A percentile compares a stretch with the other conserved stretches of the same genome.
These are phyloP conservation scores for Colletotrichum paranaense DNA, from an alignment of 2,329 filamentous ascomycete species.

Conservation along the genomic window DNA sequence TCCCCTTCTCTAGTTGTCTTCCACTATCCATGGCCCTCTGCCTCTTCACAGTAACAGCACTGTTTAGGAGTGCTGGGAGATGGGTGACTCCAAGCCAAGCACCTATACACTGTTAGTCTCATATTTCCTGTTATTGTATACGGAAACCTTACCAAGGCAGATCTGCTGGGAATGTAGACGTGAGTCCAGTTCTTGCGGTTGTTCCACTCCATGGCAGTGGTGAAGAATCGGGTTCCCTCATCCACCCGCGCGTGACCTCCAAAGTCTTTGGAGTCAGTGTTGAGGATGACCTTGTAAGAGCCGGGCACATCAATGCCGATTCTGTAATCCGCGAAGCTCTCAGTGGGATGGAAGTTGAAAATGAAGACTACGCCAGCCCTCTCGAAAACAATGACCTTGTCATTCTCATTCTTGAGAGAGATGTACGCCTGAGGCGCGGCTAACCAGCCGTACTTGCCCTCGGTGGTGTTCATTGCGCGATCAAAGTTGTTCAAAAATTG, in stretches of 20 bases:
- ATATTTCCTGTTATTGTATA: neutral
- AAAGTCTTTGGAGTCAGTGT: slow-evolving; percentile 80
- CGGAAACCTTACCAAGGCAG: slow-evolving; percentile 76
- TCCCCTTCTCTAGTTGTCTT: neutral
- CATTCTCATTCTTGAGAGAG: slow-evolving; percentile 90
- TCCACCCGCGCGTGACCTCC: slow-evolving; percentile 85
- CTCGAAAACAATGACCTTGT: slow-evolving; percentile 97
- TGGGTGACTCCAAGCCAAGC: slow-evolving; percentile 54
- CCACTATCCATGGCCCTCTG: neutral
- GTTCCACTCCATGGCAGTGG: slow-evolving; percentile 92
- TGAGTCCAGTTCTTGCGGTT: slow-evolving; percentile 90
- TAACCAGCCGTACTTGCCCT: slow-evolving; percentile 93
- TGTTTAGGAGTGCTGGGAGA: slow-evolving; percentile 40
- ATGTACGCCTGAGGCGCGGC: slow-evolving; percentile 88
- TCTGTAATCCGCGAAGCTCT: slow-evolving; percentile 92
- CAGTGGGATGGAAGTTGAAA: slow-evolving; percentile 92
- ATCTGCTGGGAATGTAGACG: slow-evolving; percentile 87
- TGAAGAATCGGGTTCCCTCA: slow-evolving; percentile 89
- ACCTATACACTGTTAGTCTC: slow-evolving; percentile 51
- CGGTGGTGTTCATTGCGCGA: slow-evolving; percentile 86
- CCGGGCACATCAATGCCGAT: slow-evolving; percentile 87
- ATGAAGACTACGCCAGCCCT: slow-evolving; percentile 89
- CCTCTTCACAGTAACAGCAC: neutral
- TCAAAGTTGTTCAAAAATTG: slow-evolving; percentile 95
- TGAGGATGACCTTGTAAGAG: slow-evolving; percentile 88